Evolutionary conservation across 345 rosid species (phyloP).

Genomic region (Tarenaya hassleriana): DNA sequence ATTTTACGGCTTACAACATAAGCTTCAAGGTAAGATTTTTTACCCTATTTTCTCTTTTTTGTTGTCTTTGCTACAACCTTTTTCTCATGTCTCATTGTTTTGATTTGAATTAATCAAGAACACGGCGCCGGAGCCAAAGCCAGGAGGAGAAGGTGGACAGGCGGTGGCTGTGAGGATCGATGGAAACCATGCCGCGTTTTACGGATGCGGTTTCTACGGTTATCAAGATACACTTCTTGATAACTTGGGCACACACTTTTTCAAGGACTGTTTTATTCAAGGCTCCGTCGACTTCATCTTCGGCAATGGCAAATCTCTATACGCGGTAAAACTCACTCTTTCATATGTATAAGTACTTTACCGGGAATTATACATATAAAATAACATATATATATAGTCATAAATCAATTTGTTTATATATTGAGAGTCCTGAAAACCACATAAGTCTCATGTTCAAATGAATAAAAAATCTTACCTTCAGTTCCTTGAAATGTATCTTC

Average conservation of each 20-base stretch:
- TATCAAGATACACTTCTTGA: constrained; percentile 89
- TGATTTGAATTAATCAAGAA: too few species aligned
- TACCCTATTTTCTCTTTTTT: too few species aligned
- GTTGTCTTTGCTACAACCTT: not conserved
- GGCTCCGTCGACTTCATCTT: constrained; percentile 86
- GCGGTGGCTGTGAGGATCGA: not conserved
- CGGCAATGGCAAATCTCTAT: constrained; percentile 67
- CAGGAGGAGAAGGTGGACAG: not conserved
- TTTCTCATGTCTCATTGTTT: not conserved
- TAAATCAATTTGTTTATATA: too few species aligned
- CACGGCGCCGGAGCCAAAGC: not conserved
- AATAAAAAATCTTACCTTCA: too few species aligned
- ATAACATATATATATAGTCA: too few species aligned
- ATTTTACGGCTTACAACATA: not conserved
- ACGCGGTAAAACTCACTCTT: constrained; percentile 29
- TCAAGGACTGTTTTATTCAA: constrained; percentile 62
- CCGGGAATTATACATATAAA: too few species aligned
- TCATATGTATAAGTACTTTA: not conserved
- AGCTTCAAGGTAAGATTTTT: constrained; percentile 3
- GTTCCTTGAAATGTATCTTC: too few species aligned
- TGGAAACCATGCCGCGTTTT: not conserved
- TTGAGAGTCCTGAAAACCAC: too few species aligned
- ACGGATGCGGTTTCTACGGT: constrained; percentile 66
- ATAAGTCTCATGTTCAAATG: too few species aligned
- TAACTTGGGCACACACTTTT: constrained; percentile 66